Evolutionary conservation across 805 yeast genomes (phyloP), one percentile per base, ranked within the genome.

Genomic region (Metschnikowia amazonensis): DNA sequence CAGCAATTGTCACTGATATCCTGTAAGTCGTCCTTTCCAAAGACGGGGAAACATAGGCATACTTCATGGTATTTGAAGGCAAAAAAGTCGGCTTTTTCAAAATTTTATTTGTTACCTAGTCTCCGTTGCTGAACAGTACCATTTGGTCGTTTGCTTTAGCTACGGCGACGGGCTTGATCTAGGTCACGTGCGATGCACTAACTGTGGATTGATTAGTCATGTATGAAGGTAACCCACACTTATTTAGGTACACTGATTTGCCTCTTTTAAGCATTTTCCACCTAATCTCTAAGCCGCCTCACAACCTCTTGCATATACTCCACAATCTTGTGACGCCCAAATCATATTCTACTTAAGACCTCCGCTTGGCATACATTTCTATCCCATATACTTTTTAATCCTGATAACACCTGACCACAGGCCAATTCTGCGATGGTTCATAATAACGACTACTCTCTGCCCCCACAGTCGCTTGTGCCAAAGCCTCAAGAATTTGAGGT

Each of bases 181-280:
- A 13, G 31, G 49, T 52, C 63, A 60, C 64, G 64, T 60, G 63
- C 42, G 38, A 34, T 46, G 32, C 33, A 41, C 55, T 46, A 56
- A 60, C 59, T 59, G 63, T 59, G 63, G 64, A 45, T 50, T 28
- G 28, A 38, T 29, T 30, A 31, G 30, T 39, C 23, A 39, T 39
- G 24, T 27, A n/a, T n/a, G 33, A 37, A 18, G n/a, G 13, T 14
- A 13, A 39, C 30, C 42, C 42, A 39, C 42, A 39, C 36, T 30
- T 39, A 37, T 37, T 37, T 37, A 37, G 13, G 5, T 29, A 18
- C 33, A 27, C 25, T 33, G 3, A 23, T 28, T 37, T 28, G 28
- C 33, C 33, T 18, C 33, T 1, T 18, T 14, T 23, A 9, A 21
- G 29, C 35, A 8, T 11, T 20, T 14, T 20, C 27, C n/a, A 8